Evolutionary conservation across 345 rosid genomes (phyloP).

Genomic region (Anastatica hierochuntica): DNA sequence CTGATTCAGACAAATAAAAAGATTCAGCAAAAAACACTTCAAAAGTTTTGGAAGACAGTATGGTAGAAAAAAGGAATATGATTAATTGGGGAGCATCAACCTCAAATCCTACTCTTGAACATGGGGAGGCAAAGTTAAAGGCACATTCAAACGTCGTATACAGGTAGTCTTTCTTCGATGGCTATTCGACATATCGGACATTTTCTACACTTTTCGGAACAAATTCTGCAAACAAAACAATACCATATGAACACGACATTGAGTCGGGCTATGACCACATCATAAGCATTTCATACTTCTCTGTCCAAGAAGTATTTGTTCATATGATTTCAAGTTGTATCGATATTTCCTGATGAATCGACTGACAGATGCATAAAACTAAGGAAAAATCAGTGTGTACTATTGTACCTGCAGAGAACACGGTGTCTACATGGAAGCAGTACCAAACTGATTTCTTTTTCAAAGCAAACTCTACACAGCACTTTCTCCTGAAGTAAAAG

Average conservation of each 20-base stretch:
- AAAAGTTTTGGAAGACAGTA: not conserved
- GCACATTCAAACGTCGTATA: conserved; percentile 62
- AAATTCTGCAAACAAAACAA: conserved; percentile 38
- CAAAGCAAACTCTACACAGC: conserved; percentile 91
- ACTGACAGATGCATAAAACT: no score
- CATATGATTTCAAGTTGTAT: no score
- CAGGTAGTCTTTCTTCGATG: conserved; percentile 71
- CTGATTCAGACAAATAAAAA: conserved; percentile 22
- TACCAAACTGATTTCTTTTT: conserved; percentile 74
- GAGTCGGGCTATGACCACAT: not conserved
- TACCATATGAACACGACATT: not conserved
- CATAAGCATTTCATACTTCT: not conserved
- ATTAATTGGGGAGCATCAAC: conserved; percentile 14
- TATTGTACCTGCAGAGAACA: conserved; percentile 67
- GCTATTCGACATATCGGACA: conserved; percentile 80
- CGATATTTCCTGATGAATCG: no score
- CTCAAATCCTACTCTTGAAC: conserved; percentile 15
- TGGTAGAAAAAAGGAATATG: conserved; percentile 11
- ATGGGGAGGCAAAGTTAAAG: conserved; percentile 18
- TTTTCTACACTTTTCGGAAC: conserved; percentile 80
- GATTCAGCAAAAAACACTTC: conserved; percentile 27
- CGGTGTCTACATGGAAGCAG: conserved; percentile 96
- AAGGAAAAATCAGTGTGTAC: no score
- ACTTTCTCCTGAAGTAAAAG: conserved; percentile 68
- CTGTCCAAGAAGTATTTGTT: not conserved